A percentile compares a stretch with the other conserved stretches of the same genome.
phyloP scores from a whole-genome alignment of 169 alveolate genomes.

The Fabrea salina region DNA sequence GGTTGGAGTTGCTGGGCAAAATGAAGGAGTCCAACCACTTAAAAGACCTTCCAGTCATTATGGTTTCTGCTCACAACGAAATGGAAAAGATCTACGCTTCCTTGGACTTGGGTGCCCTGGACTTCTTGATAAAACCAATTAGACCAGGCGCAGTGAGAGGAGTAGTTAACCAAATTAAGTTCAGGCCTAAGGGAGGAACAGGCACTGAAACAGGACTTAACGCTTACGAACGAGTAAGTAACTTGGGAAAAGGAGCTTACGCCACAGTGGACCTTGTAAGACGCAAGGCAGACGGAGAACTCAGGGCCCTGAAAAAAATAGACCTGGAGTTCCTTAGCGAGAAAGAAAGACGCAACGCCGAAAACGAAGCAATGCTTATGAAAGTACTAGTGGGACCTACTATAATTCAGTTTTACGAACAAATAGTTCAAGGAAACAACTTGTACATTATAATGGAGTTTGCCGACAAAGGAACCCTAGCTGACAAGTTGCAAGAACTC shows the following conservation, averaged over 20 bases:
- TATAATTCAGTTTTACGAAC: constrained; percentile 67
- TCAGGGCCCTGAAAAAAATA: constrained; percentile 59
- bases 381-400: constrained; percentile 76
- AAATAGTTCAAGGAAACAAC: constrained; percentile 69
- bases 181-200: background rate
- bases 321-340: constrained; percentile 45
- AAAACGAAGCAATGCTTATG: constrained; percentile 61
- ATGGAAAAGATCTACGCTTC: constrained; percentile 58
- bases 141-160: constrained; percentile 52
- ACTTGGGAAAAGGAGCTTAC: constrained; percentile 71
- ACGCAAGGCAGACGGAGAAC: constrained; percentile 45
- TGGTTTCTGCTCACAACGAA: constrained; percentile 71
- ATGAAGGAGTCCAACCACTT: constrained; percentile 58
- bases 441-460: constrained; percentile 77
- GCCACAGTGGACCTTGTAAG: constrained; percentile 70
- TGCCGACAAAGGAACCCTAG: constrained; percentile 79
- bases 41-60: constrained; percentile 66
- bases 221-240: constrained; percentile 36
- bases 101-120: constrained; percentile 65
- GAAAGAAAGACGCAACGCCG: constrained; percentile 54
- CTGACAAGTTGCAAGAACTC: constrained; percentile 48
- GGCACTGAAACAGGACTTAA: constrained; percentile 16
- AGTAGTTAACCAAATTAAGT: constrained; percentile 10
- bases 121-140: constrained; percentile 74
- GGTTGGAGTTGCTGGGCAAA: constrained; percentile 56